These are phyloP conservation scores for Gaeumannomyces sp. DNA, from an alignment of 2,329 filamentous ascomycete genomes.

Conservation along the genomic window DNA sequence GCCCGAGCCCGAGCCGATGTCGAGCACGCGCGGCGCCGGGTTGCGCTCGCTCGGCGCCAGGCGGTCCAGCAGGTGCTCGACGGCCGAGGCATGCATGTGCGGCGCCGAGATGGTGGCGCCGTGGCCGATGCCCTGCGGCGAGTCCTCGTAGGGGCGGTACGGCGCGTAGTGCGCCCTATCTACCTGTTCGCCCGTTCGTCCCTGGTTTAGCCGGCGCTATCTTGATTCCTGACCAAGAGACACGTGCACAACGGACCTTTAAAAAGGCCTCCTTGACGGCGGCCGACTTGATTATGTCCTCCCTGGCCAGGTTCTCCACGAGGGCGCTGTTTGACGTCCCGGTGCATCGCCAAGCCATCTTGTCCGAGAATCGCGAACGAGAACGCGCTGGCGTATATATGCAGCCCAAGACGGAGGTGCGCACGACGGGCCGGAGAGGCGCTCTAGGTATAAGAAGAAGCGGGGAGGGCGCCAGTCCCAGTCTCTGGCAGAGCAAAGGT, in stretches of 20 bases:
- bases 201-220: too few relatives aligned
- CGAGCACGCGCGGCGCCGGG: conserved; percentile 51
- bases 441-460: too few relatives aligned
- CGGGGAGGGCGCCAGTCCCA: too few relatives aligned
- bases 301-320: conserved; percentile 67
- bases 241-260: conserved; percentile 38
- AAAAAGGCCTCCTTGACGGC: conserved; percentile 76
- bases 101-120: conserved; percentile 52
- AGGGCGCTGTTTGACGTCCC: conserved; percentile 69
- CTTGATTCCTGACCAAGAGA: background rate
- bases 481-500: too few relatives aligned
- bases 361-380: conserved; percentile 13
- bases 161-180: conserved; percentile 84
- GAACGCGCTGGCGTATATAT: background rate
- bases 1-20: conserved; percentile 69
- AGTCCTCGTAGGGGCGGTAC: conserved; percentile 58
- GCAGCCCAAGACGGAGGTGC: background rate
- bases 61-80: conserved; percentile 42
- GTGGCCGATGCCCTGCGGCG: conserved; percentile 49
- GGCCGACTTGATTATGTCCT: conserved; percentile 65
- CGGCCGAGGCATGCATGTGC: conserved; percentile 54
- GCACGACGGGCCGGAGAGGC: too few relatives aligned
- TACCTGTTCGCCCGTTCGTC: conserved; percentile 47
- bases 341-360: conserved; percentile 87
- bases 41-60: conserved; percentile 29